Conservation (phyloP, 306 rosid genomes). For the Calophaca sinica region DNA sequence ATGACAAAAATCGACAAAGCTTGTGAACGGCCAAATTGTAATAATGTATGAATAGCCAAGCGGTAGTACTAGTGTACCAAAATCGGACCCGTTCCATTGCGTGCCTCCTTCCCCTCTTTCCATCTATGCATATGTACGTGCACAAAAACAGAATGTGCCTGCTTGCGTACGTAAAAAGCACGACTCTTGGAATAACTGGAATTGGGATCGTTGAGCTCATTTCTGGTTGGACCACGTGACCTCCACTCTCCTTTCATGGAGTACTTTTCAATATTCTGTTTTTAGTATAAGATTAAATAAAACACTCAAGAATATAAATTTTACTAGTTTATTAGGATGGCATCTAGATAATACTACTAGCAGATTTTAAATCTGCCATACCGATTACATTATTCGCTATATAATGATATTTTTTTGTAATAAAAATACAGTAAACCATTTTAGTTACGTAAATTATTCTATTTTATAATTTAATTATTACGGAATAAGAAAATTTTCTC, state of each 20-base stretch:
- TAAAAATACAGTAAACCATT: too few species aligned
- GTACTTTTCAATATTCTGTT: background rate
- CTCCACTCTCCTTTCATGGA: constrained; percentile 32
- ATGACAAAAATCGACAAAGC: too few species aligned
- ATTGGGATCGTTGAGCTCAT: background rate
- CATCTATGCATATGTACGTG: constrained; percentile 25
- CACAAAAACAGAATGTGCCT: constrained; percentile 41
- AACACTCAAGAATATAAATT: background rate
- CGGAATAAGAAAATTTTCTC: too few species aligned
- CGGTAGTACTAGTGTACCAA: background rate
- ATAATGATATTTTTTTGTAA: too few species aligned
- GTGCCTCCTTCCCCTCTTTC: background rate
- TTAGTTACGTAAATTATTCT: too few species aligned
- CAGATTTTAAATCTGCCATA: too few species aligned
- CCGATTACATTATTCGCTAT: too few species aligned
- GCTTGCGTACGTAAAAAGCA: background rate
- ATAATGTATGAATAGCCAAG: background rate
- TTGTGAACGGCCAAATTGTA: too few species aligned
- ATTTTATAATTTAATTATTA: too few species aligned
- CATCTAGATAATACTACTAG: background rate
- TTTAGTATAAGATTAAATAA: background rate
- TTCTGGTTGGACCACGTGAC: constrained; percentile 44
- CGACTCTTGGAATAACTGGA: constrained; percentile 33
- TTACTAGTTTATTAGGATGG: background rate
- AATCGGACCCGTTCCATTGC: background rate